Evolutionary conservation across 2,329 filamentous ascomycete genomes (phyloP).

Genomic region (Paecilomyces niveus): DNA sequence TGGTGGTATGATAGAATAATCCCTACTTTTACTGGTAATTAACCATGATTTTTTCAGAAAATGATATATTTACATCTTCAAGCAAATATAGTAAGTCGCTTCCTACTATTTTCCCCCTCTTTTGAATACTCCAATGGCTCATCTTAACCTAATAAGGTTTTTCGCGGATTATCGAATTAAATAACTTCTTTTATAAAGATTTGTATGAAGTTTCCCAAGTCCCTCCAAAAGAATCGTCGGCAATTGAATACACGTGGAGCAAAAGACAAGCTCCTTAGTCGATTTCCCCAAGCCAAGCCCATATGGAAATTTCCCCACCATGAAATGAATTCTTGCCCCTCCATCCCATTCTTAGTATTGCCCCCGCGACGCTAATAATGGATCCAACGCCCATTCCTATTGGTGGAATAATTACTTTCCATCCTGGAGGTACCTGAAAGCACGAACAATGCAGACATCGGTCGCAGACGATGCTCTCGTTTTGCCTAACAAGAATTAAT

Average conservation of each 20-base stretch:
- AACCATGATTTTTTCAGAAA: neutral
- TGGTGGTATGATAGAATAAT: neutral
- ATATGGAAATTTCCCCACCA: neutral
- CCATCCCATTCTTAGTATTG: neutral
- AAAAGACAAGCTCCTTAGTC: no score
- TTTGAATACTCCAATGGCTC: no score
- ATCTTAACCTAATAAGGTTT: no score
- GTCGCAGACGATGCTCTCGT: neutral
- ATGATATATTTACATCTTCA: no score
- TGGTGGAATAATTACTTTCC: slow-evolving; percentile 5
- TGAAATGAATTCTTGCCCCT: neutral
- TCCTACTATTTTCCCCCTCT: no score
- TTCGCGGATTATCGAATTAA: no score
- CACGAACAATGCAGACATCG: neutral
- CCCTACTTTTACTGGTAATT: neutral
- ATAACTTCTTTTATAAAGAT: no score
- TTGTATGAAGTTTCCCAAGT: no score
- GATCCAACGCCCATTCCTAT: neutral
- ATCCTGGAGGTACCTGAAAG: neutral
- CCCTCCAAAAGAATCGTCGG: neutral
- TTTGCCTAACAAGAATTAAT: neutral
- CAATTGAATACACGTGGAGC: neutral
- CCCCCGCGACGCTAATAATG: neutral
- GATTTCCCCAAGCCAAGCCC: neutral
- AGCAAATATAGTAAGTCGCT: no score